phyloP scores from a whole-genome alignment of 2,329 filamentous ascomycete species.

The Claviceps sorghi region DNA sequence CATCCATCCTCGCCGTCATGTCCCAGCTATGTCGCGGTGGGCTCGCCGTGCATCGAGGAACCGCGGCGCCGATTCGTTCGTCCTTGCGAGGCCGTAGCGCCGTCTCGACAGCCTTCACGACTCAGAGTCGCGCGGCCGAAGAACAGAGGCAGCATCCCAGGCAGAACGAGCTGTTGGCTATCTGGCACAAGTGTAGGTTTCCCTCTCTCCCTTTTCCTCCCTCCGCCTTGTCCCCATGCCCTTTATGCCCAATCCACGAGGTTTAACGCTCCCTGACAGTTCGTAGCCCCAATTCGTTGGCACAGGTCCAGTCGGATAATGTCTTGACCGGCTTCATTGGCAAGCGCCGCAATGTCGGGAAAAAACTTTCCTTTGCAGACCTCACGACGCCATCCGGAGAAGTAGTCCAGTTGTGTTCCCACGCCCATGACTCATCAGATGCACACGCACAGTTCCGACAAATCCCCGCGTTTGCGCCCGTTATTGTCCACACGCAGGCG shows the following conservation, averaged over 20 bases:
- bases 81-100: slow-evolving; percentile 7
- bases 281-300: slow-evolving; percentile 12
- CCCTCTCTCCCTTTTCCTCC: not conserved
- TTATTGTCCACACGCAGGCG: slow-evolving; percentile 30
- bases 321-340: slow-evolving; percentile 50
- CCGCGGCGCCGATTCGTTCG: not conserved
- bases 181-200: slow-evolving; percentile 19
- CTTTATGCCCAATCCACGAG: not conserved
- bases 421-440: slow-evolving; percentile 20
- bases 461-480: slow-evolving; percentile 37
- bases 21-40: slow-evolving; percentile 13
- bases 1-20: slow-evolving; percentile 11
- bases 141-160: slow-evolving; percentile 5
- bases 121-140: not conserved
- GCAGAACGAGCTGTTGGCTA: slow-evolving; percentile 12
- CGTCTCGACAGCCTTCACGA: slow-evolving; percentile 4
- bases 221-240: not conserved
- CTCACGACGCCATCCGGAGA: slow-evolving; percentile 24
- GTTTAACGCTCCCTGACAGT: slow-evolving; percentile 10
- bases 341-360: slow-evolving; percentile 50
- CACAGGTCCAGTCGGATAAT: slow-evolving; percentile 8
- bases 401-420: slow-evolving; percentile 31
- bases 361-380: slow-evolving; percentile 57
- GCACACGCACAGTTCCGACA: slow-evolving; percentile 28
- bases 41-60: slow-evolving; percentile 9